Evolutionary conservation across 176 grass and related monocot species (phyloP).

Genomic region (Pontederia paniculata): DNA sequence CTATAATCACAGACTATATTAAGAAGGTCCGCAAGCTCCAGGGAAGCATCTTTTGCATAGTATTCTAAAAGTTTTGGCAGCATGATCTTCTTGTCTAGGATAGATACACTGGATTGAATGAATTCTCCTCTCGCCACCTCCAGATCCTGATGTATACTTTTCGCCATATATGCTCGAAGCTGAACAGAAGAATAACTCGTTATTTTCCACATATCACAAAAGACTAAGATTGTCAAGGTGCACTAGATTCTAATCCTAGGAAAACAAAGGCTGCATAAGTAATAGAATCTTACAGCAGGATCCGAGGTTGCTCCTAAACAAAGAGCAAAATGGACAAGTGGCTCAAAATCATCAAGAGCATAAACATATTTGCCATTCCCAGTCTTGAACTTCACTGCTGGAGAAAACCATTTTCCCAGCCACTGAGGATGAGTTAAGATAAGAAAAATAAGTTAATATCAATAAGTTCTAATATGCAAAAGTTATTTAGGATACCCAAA

Average conservation of each 20-base stretch:
- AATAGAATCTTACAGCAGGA: slow-evolving; percentile 48
- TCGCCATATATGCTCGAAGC: slow-evolving; percentile 80
- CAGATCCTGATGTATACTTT: slow-evolving; percentile 56
- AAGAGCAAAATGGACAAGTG: slow-evolving; percentile 86
- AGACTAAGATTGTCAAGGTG: no score
- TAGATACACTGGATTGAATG: slow-evolving; percentile 47
- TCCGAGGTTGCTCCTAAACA: slow-evolving; percentile 85
- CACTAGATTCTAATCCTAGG: neutral
- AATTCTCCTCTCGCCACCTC: slow-evolving; percentile 61
- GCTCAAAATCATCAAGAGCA: slow-evolving; percentile 39
- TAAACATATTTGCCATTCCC: slow-evolving; percentile 55
- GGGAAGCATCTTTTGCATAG: slow-evolving; percentile 61
- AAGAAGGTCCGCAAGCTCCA: slow-evolving; percentile 51
- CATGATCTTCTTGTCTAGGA: slow-evolving; percentile 56
- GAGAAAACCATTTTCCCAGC: slow-evolving; percentile 40
- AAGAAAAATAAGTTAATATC: no score
- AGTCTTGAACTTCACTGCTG: slow-evolving; percentile 30
- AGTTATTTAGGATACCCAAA: slow-evolving; percentile 3
- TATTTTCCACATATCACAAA: no score
- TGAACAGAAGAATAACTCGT: slow-evolving; percentile 8
- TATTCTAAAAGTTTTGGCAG: slow-evolving; percentile 73
- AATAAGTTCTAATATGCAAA: neutral
- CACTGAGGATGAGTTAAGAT: slow-evolving; percentile 24
- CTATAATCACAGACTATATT: slow-evolving; percentile 62
- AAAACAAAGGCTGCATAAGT: neutral